Evolutionary conservation across 1,284 basidiomycete genomes (phyloP), one percentile per base, ranked within the genome.

Genomic region (Trichosporon sp.): DNA sequence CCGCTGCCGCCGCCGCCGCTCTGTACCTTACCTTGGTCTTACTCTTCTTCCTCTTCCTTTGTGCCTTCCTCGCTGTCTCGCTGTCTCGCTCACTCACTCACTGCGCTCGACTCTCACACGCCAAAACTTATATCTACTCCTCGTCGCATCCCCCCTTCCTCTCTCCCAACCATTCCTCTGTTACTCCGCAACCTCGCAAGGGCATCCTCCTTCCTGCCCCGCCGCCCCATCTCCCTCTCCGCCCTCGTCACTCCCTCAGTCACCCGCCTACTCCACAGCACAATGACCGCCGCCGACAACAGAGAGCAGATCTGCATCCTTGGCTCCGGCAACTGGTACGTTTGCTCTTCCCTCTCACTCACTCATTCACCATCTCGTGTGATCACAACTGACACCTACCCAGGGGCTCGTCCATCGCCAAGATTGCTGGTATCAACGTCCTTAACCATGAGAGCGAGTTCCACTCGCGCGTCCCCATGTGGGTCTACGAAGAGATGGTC

Each of bases 351-450:
- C n/a, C n/a, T n/a, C n/a, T n/a, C n/a, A n/a, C n/a, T 7, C 7
- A 19, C 27, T 56, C 3, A 32, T 14, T 2, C 3, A 4, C 4
- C 23, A 27, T 8, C 23, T 16, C 23, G 6, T 52, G 21, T 29
- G 23, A 11, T 27, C 16, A 19, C n/a, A 23, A 14, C 61, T 57
- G 29, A 60, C 58, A 23, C 29, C 33, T 7, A 21, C 32, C 13
- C 68, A 83, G 83, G 84, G 85, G 85, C 6, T 84, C 84, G 4
- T 84, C 84, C 14, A 86, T 86, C 62, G 84, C 84, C 31, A 78
- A 81, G 36, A 80, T 86, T 46, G 83, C 83, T 11, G 78, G 77
- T 21, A 66, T 70, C 63, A 85, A 85, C 65, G 78, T 81, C 46
- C 73, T 73, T 62, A 74, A 77, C 46, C 77, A 84, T 61, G 69